Conservation (phyloP, 495 filamentous ascomycete genomes). For the Jackrogersella minutella region DNA sequence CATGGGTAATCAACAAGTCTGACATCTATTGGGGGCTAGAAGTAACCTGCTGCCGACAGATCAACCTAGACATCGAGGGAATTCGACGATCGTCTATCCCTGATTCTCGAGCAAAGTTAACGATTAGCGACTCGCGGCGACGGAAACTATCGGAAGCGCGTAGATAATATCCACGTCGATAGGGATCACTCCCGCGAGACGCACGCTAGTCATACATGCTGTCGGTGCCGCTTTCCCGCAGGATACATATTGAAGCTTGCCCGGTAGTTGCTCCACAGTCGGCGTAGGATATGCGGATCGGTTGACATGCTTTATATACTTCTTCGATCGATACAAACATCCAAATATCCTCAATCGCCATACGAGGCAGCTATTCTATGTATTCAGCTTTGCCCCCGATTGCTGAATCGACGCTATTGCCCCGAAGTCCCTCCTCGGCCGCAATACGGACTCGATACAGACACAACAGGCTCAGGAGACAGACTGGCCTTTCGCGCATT, state of each 20-base stretch:
- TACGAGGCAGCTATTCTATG: neutral
- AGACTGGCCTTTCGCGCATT: neutral
- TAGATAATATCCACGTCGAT: slow-evolving; percentile 24
- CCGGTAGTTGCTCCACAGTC: slow-evolving; percentile 33
- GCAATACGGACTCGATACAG: slow-evolving; percentile 6
- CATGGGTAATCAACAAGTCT: slow-evolving; percentile 21
- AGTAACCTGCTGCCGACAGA: slow-evolving; percentile 27
- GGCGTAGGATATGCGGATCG: slow-evolving; percentile 21
- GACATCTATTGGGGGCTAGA: slow-evolving; percentile 17
- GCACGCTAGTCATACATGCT: slow-evolving; percentile 18
- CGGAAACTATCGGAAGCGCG: slow-evolving; percentile 32
- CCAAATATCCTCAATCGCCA: slow-evolving; percentile 4
- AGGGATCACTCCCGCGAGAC: slow-evolving; percentile 35
- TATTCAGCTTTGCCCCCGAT: neutral
- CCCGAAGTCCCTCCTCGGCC: neutral
- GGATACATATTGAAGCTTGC: slow-evolving; percentile 21
- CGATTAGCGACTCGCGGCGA: slow-evolving; percentile 6
- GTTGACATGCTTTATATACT: slow-evolving; percentile 5
- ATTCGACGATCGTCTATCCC: slow-evolving; percentile 12
- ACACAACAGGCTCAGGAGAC: neutral
- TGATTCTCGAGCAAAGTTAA: slow-evolving; percentile 24
- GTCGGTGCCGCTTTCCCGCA: slow-evolving; percentile 35
- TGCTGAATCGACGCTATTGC: neutral
- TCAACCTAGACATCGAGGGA: slow-evolving; percentile 14
- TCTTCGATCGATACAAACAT: slow-evolving; percentile 22